A percentile compares a stretch with the other conserved stretches of the same genome.
phyloP scores from a whole-genome alignment of 352 stramenopile species.

The Phytophthora pini region DNA sequence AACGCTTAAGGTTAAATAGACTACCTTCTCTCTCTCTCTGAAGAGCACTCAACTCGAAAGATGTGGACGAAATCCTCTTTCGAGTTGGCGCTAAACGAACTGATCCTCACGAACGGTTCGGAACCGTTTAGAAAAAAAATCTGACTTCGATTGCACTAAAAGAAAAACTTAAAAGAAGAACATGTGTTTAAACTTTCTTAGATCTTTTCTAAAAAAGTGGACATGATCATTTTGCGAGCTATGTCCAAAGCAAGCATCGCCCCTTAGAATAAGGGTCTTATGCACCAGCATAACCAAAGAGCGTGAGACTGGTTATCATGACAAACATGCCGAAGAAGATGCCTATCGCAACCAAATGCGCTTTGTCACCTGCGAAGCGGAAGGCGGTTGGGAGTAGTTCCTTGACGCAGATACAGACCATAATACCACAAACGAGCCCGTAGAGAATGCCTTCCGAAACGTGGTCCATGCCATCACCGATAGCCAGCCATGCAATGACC shows the following conservation, averaged over 20 bases:
- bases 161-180: too few species aligned
- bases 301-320: conserved; percentile 88
- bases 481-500: conserved; percentile 78
- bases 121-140: too few species aligned
- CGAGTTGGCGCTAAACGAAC: too few species aligned
- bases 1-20: too few species aligned
- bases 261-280: conserved; percentile 28
- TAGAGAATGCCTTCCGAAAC: conserved; percentile 90
- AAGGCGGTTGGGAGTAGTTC: conserved; percentile 92
- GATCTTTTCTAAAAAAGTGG: too few species aligned
- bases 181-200: too few species aligned
- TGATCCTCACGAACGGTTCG: too few species aligned
- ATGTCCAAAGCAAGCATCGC: neutral
- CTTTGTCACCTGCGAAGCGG: conserved; percentile 84
- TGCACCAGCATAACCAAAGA: conserved; percentile 77
- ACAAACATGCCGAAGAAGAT: conserved; percentile 86
- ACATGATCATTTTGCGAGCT: neutral
- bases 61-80: too few species aligned
- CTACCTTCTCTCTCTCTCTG: too few species aligned
- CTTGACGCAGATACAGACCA: conserved; percentile 92
- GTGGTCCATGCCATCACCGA: conserved; percentile 74
- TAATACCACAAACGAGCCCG: conserved; percentile 93
- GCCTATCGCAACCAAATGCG: conserved; percentile 74
- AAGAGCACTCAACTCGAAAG: too few species aligned
- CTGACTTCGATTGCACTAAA: too few species aligned